Percentiles rank a stretch among this genome's conserved stretches.
Conservation (phyloP, 2,329 filamentous ascomycete species). For the Neoscytalidium dimidiatum region DNA sequence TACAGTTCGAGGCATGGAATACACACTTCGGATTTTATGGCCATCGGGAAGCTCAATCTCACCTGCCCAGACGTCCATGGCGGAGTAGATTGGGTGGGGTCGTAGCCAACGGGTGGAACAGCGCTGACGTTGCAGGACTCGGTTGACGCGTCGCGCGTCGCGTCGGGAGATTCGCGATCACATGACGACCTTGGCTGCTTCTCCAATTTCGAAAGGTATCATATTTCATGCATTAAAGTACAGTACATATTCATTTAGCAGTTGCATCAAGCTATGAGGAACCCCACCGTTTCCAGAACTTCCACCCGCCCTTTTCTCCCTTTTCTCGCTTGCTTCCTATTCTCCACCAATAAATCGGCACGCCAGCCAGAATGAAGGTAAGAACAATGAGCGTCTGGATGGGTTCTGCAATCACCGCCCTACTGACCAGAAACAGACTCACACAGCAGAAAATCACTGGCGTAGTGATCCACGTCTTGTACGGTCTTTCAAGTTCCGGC, state of each 20-base stretch:
- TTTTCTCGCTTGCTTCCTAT: conserved; percentile 52
- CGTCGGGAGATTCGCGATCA: not conserved
- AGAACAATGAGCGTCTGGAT: conserved; percentile 87
- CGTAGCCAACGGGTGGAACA: not conserved
- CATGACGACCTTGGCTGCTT: not conserved
- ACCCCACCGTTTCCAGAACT: conserved; percentile 18
- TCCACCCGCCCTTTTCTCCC: conserved; percentile 17
- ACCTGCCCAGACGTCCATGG: conserved; percentile 35
- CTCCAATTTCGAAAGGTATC: not conserved
- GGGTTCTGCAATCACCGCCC: conserved; percentile 88
- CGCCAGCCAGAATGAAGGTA: conserved; percentile 77
- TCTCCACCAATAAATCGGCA: conserved; percentile 88
- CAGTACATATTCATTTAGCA: not conserved
- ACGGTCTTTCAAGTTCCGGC: conserved; percentile 84
- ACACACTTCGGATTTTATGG: conserved; percentile 29
- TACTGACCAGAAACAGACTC: conserved; percentile 83
- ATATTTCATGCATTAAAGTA: not conserved
- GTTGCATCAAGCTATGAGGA: not conserved
- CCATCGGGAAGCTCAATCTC: conserved; percentile 34
- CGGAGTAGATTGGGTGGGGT: not conserved
- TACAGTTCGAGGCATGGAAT: not conserved
- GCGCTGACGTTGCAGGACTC: not conserved
- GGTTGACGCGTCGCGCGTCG: conserved; percentile 17
- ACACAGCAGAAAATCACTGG: conserved; percentile 99
- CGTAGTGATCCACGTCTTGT: conserved; percentile 94